These are phyloP conservation scores for Chytriomyces sp. DNA, from an alignment of 192 early-diverging fungal species.

Conservation along the genomic window DNA sequence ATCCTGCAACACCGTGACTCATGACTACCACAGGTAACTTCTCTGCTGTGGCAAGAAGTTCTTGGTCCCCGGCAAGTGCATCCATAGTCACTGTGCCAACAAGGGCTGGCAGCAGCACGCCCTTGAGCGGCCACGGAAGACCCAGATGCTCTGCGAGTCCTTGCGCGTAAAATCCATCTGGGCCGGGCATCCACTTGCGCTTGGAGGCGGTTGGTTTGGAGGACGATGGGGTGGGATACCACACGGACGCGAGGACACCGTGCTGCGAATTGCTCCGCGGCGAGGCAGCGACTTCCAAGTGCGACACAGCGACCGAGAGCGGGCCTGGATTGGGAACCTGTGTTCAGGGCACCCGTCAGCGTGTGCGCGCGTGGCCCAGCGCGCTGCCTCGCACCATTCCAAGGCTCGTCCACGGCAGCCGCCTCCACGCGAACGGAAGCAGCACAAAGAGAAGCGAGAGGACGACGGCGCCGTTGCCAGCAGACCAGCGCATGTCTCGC, in stretches of 20 bases:
- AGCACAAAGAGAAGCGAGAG: too few relatives aligned
- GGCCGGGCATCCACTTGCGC: conserved; percentile 42
- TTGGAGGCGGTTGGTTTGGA: neutral
- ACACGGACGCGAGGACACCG: conserved; percentile 40
- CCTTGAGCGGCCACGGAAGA: conserved; percentile 29
- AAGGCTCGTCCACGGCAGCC: too few relatives aligned
- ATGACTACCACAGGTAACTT: conserved; percentile 39
- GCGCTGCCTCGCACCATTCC: too few relatives aligned
- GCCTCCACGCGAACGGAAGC: too few relatives aligned
- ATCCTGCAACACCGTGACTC: conserved; percentile 53
- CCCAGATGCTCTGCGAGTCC: conserved; percentile 40
- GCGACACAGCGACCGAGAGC: conserved; percentile 38
- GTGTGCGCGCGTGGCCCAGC: too few relatives aligned
- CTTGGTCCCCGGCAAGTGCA: conserved; percentile 24
- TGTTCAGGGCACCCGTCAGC: too few relatives aligned
- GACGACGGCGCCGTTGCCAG: too few relatives aligned
- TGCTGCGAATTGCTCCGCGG: neutral
- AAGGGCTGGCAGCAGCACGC: conserved; percentile 25
- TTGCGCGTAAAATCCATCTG: conserved; percentile 27
- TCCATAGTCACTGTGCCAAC: conserved; percentile 28
- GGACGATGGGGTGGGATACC: conserved; percentile 47
- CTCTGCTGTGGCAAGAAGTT: neutral
- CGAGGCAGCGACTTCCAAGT: conserved; percentile 39
- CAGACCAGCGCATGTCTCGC: too few relatives aligned
- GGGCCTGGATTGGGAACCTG: conserved; percentile 41